A percentile compares a stretch with the other conserved stretches of the same genome.
Evolutionary conservation across 345 rosid species (phyloP).

Genomic region (Geranium brycei): DNA sequence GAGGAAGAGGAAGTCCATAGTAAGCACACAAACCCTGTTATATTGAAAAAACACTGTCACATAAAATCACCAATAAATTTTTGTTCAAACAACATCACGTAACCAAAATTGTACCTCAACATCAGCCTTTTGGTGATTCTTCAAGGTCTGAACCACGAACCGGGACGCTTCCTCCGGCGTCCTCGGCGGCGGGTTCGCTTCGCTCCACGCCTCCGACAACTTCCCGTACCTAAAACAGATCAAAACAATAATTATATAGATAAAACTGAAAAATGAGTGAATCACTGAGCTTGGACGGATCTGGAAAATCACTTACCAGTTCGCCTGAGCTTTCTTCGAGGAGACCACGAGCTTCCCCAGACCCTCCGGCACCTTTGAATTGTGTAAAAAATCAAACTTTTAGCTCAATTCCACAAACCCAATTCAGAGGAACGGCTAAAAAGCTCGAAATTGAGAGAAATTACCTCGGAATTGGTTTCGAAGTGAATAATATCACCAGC

Average conservation of each 20-base stretch:
- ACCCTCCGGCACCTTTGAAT: slow-evolving; percentile 59
- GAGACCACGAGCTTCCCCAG: slow-evolving; percentile 59
- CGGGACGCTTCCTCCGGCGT: slow-evolving; percentile 60
- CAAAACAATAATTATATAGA: not conserved
- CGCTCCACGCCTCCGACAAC: slow-evolving; percentile 67
- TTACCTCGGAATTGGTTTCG: slow-evolving; percentile 69
- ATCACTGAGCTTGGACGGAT: too few species aligned
- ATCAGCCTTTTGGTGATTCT: slow-evolving; percentile 56
- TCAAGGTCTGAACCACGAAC: slow-evolving; percentile 46
- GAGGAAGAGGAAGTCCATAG: slow-evolving; percentile 67
- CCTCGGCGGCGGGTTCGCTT: slow-evolving; percentile 55
- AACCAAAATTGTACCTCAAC: slow-evolving; percentile 46
- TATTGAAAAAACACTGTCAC: not conserved
- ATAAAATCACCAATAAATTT: not conserved
- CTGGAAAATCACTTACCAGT: slow-evolving; percentile 36
- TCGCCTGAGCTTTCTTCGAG: slow-evolving; percentile 79
- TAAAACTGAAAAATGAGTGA: not conserved
- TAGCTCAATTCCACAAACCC: not conserved
- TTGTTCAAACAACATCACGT: too few species aligned
- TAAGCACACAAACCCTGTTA: slow-evolving; percentile 60
- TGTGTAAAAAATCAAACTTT: not conserved
- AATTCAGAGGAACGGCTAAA: not conserved
- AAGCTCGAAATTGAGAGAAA: not conserved
- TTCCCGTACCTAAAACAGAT: slow-evolving; percentile 49
- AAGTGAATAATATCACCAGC: slow-evolving; percentile 61